Conservation (phyloP, 163 green algal genomes). For the Chlorella variabilis region DNA sequence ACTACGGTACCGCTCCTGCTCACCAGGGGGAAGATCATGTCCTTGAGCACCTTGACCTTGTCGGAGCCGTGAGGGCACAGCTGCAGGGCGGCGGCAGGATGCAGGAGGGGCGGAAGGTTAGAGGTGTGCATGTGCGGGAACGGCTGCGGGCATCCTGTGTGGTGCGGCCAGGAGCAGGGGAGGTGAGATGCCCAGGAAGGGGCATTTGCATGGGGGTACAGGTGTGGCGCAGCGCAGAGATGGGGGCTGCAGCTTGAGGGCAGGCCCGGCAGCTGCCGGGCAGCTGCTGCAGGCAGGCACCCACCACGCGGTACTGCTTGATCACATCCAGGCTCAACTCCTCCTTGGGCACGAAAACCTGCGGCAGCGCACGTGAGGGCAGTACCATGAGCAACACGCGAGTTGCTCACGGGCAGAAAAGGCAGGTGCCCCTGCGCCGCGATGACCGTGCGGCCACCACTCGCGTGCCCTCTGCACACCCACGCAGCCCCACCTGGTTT, state of each 20-base stretch:
- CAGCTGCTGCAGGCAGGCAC: background rate
- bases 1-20: background rate
- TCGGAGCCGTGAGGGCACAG: conserved; percentile 66
- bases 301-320: conserved; percentile 95
- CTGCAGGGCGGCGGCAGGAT: conserved; percentile 41
- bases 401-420: background rate
- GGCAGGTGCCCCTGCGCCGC: background rate
- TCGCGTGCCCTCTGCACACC: too few relatives aligned
- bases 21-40: conserved; percentile 93
- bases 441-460: too few relatives aligned
- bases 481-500: conserved; percentile 70
- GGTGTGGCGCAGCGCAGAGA: too few relatives aligned
- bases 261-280: too few relatives aligned
- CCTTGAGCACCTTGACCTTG: conserved; percentile 91
- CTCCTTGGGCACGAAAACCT: conserved; percentile 95
- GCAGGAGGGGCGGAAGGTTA: background rate
- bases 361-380: background rate
- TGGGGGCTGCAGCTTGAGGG: too few relatives aligned
- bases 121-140: background rate
- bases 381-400: background rate
- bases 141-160: too few relatives aligned
- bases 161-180: too few relatives aligned
- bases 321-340: conserved; percentile 97
- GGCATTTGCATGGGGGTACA: too few relatives aligned
- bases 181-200: too few relatives aligned